Base-by-base conservation (phyloP, 176 grass and related monocot species). In the Ananas comosus region DNA sequence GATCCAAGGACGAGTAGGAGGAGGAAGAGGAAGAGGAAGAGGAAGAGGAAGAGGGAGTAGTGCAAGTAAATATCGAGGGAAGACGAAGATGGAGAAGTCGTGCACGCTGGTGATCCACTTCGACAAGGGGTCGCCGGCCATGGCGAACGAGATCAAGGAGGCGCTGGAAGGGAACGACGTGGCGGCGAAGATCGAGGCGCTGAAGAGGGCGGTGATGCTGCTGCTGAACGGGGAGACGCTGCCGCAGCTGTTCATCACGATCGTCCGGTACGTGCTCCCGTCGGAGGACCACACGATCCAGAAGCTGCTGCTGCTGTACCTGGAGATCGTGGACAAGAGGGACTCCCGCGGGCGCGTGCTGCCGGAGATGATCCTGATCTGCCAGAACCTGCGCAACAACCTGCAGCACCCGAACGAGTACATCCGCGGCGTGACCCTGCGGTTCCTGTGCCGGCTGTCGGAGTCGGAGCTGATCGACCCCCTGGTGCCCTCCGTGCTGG, bases 361-460 rank as follows among this genome's bases (percentile, higher is more conserved):
- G 4, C 92, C 92, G 11, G 86, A 96, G 88, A 96, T 96, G 88
- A 92, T 96, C 77, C 79, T 96, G 56, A 92, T 92, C 81, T 90
- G 88, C 64, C 85, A 96, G 88, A 91, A 96, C 65, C 72, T 96
- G 49, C 88, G 83, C 69, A 91, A 96, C 74, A 96, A 88, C 71
- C 83, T 96, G 10, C 83, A 88, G 70, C 80, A 84, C 75, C 74
- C 88, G 67, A 96, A 96, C 50, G 92, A 96, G 73, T 96, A 91
- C 78, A 87, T 96, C 70, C 80, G 88, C 49, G 85, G 85, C 48
- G 83, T 78, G 66, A 88, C 85, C 9, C 83, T 91, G 2, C 64
- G 91, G 1, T 91, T 96, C 72, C 80, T 91, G 50, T 91, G 91
- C 65, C 76, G 86, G 52, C 51, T 97, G 21, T 78, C 84, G 2